Evolutionary conservation across 1,284 basidiomycete genomes (phyloP), one percentile per base, ranked within the genome.

Genomic region (Ustilago tritici): DNA sequence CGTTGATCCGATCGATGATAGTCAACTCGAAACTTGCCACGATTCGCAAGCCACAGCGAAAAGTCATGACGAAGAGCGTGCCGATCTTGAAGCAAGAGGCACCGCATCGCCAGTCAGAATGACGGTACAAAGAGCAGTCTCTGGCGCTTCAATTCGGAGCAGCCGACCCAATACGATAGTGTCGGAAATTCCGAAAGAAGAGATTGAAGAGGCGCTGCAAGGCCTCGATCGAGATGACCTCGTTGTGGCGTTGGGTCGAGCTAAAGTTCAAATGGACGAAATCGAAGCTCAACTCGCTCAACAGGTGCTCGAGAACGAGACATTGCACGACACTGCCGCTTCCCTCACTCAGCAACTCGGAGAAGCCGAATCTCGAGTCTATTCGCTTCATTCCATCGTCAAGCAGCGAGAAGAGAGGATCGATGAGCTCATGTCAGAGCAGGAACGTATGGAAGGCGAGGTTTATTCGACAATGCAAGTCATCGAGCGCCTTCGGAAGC

Each of bases 181-280:
- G 15, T 19, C 49, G 14, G 80, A 82, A n/a, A 82, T 83, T 11
- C 70, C 81, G 10, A 78, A 60, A 47, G 74, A 81, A 46, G 80
- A 82, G 47, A 76, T 83, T 28, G 79, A 82, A 68, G 53, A 61
- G 36, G 80, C 80, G n/a, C 71, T 83, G 50, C 53, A 69, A 28
- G 81, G 74, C 19, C 57, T 80, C 6, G 56, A 69, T 23, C 65
- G 76, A 15, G 79, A 81, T 28, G 80, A 82, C 36, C 74, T 83
- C 36, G 76, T 83, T 4, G 34, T 78, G 31, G 82, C 82, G 2
- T 64, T 83, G 0, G 76, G 76, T 10, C 66, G 80, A n/a, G 78
- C 80, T 23, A 83, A 83, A 49, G 76, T 78, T 56, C 74, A 82
- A 31, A 82, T 83, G 76, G 82, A 83, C 57, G 53, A 67, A 49